Evolutionary conservation across 2,329 filamentous ascomycete species (phyloP), one percentile per base, ranked within the genome.

Genomic region (Curvularia lunata): DNA sequence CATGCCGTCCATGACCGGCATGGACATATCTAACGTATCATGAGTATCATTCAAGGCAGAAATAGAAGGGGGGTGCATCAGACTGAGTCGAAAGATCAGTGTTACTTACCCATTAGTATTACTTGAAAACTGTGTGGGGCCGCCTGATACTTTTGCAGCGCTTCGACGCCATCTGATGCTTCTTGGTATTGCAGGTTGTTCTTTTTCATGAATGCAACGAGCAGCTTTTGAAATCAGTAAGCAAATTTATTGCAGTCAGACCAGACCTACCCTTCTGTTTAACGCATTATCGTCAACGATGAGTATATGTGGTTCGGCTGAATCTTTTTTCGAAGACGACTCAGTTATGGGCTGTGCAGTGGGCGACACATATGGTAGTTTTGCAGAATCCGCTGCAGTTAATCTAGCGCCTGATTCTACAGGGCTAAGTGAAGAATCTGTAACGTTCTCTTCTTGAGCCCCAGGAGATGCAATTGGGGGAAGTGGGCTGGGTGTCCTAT

Each of bases 281-380:
- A 79, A 67, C 0, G 58, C 16, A 34, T 79, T 79, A 46, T 79
- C 77, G 46, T 79, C 77, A 0, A 75, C 73, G 1, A 79, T 70
- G 0, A 79, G 68, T 0, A 77, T 62, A 5, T 66, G 58, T 4
- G 62, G 58, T 4, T 41, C 28, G 16, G 25, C 23, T 21, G 41
- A n/a, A 5, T 48, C 54, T 5, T 54, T 34, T 47, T 54, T 42
- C 3, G 23, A 37, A 16, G 21, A 21, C n/a, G 46, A 30, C 0
- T 41, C n/a, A 4, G 37, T 16, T 5, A 18, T 27, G 3, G 10
- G 10, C 13, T 54, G 49, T 23, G 19, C 27, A n/a, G 7, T 16
- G 5, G 27, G 38, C 2, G 50, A 47, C 2, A 45, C 42, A 40
- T 12, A 19, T 5, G 30, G 32, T 19, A 45, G 43, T 18, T 32